Evolutionary conservation across 2,329 filamentous ascomycete genomes (phyloP).

Genomic region (Dothistroma pini): DNA sequence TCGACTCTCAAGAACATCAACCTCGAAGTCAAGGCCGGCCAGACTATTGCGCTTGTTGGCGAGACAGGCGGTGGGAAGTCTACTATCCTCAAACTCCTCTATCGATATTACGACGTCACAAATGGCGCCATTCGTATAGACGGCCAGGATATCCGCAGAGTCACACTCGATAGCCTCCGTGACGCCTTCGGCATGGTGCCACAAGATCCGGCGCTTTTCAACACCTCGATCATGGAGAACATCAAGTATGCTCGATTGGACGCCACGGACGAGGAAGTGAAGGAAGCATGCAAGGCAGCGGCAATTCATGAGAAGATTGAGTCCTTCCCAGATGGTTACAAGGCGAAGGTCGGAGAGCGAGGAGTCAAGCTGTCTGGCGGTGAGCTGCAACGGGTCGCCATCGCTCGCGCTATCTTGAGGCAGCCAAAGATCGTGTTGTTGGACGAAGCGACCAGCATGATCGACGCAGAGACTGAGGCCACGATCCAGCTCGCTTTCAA

Average conservation of each 20-base stretch:
- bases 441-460: constrained; percentile 72
- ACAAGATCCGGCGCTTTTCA: constrained; percentile 62
- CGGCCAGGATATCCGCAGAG: constrained; percentile 56
- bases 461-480: constrained; percentile 54
- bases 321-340: constrained; percentile 62
- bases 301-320: constrained; percentile 63
- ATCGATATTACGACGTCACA: constrained; percentile 58
- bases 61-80: constrained; percentile 62
- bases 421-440: constrained; percentile 64
- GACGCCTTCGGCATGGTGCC: constrained; percentile 61
- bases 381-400: constrained; percentile 77
- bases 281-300: constrained; percentile 58
- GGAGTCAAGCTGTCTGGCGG: constrained; percentile 79
- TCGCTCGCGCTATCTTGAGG: constrained; percentile 67
- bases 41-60: constrained; percentile 59
- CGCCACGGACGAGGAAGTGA: constrained; percentile 59
- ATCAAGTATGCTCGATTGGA: constrained; percentile 59
- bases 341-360: constrained; percentile 70
- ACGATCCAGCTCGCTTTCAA: constrained; percentile 57
- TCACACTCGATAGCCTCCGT: constrained; percentile 57
- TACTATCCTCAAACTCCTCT: constrained; percentile 58
- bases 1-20: constrained; percentile 49
- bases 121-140: constrained; percentile 55
- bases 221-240: constrained; percentile 62
- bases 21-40: constrained; percentile 49